A percentile compares a stretch with the other conserved stretches of the same genome.
These are phyloP conservation scores for Aspergillus ruber DNA, from an alignment of 2,329 filamentous ascomycete species.

Conservation along the genomic window DNA sequence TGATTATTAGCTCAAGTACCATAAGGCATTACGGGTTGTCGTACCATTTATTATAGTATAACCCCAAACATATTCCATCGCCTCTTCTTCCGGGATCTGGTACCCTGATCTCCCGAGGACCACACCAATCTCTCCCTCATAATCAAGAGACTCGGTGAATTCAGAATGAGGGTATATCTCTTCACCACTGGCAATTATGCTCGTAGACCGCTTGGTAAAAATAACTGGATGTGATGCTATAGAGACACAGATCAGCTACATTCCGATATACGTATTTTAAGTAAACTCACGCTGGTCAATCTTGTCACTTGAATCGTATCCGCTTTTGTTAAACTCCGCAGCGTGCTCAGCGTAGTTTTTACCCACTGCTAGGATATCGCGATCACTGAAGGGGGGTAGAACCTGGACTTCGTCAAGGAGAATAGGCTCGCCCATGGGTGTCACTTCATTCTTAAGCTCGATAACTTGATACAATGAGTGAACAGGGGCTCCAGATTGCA, in stretches of 20 bases:
- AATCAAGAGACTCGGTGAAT: constrained; percentile 48
- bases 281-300: constrained; percentile 32
- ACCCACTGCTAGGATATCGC: constrained; percentile 51
- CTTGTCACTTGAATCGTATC: constrained; percentile 52
- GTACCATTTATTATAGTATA: constrained; percentile 48
- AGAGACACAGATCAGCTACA: background rate
- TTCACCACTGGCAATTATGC: constrained; percentile 46
- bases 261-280: background rate
- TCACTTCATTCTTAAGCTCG: constrained; percentile 36
- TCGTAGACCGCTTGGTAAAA: constrained; percentile 50
- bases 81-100: constrained; percentile 39
- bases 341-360: constrained; percentile 56
- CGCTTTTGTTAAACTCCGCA: constrained; percentile 51
- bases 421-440: constrained; percentile 26
- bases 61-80: constrained; percentile 50
- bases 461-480: constrained; percentile 49
- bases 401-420: constrained; percentile 34
- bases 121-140: constrained; percentile 53
- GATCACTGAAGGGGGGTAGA: constrained; percentile 42
- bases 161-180: constrained; percentile 41
- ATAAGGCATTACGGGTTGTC: background rate
- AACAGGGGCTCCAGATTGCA: constrained; percentile 16
- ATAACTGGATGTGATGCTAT: constrained; percentile 49
- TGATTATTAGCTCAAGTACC: background rate
- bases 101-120: constrained; percentile 48